Evolutionary conservation across 2,329 filamentous ascomycete genomes (phyloP), one percentile per base, ranked within the genome.

Genomic region (Fusarium sterilihyphosum): DNA sequence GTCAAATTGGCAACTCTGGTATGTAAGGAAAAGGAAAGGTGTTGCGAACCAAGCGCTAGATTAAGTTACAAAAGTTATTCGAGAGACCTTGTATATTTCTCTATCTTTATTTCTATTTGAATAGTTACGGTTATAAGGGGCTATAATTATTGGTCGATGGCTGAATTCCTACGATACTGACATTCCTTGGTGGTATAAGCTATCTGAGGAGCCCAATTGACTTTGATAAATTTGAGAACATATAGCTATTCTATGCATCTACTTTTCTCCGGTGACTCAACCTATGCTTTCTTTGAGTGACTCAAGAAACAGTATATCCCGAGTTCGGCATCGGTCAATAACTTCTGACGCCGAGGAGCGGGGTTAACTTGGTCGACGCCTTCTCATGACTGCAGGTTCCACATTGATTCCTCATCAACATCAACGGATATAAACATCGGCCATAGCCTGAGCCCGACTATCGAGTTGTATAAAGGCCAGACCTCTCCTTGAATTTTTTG

Each of bases 261-360:
- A 18, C 12, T 14, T 59, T 31, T 12, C 18, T 29, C 22, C 12
- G 24, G 14, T 59, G 33, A 59, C 41, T 59, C 43, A 59, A 38
- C 4, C 20, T 50, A 6, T 33, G 10, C 14, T 49, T 10, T 29
- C 24, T 22, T 52, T 20, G 3, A 40, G 24, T 61, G 61, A 49
- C 61, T 64, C 43, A 49, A 41, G 29, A n/a, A 20, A 33, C 29
- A 60, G 20, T 41, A n/a, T 35, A 49, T 41, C 16, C 57, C 43
- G 57, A 29, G 33, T 52, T 26, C 57, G 57, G 57, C 24, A 50
- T 37, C 43, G 18, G 43, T 50, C 13, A 26, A 26, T 24, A 22
- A 59, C 20, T 49, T 44, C 43, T 31, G 37, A 31, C 41, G 67
- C 67, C 60, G 67, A 70, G 41, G 67, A 70, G 67, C 67, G 67